These are phyloP conservation scores for Kazachstania africana DNA, from an alignment of 805 yeast species.

Conservation along the genomic window DNA sequence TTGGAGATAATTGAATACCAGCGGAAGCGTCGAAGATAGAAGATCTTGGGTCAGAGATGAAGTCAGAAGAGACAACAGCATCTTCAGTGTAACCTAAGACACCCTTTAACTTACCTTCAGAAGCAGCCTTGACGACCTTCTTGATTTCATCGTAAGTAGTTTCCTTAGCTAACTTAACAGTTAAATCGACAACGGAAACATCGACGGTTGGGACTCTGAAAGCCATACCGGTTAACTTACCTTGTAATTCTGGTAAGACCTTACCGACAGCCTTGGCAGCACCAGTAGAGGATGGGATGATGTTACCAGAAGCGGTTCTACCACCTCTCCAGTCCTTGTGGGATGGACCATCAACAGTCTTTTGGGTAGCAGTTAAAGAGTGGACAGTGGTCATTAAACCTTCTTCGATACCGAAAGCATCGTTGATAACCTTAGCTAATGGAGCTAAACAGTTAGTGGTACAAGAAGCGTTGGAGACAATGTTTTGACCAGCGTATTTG, in stretches of 20 bases:
- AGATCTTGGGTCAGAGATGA: slow-evolving; percentile 50
- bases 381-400: slow-evolving; percentile 70
- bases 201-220: slow-evolving; percentile 66
- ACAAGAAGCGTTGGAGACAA: slow-evolving; percentile 62
- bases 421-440: slow-evolving; percentile 58
- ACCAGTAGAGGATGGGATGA: slow-evolving; percentile 67
- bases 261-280: slow-evolving; percentile 71
- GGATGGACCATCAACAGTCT: slow-evolving; percentile 68
- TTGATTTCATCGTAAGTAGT: slow-evolving; percentile 57
- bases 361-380: slow-evolving; percentile 62
- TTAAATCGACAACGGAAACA: slow-evolving; percentile 62
- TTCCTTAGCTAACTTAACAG: slow-evolving; percentile 47
- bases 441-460: slow-evolving; percentile 70
- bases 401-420: slow-evolving; percentile 56
- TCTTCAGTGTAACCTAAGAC: slow-evolving; percentile 61
- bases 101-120: slow-evolving; percentile 52
- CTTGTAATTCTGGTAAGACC: slow-evolving; percentile 60
- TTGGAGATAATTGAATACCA: slow-evolving; percentile 59
- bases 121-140: slow-evolving; percentile 43
- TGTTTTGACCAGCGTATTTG: slow-evolving; percentile 44
- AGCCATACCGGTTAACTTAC: slow-evolving; percentile 65
- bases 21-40: slow-evolving; percentile 60
- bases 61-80: slow-evolving; percentile 59
- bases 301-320: slow-evolving; percentile 66
- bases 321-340: slow-evolving; percentile 78